Evolutionary conservation across 2,329 filamentous ascomycete species (phyloP).

Genomic region (Balansia obtecta): DNA sequence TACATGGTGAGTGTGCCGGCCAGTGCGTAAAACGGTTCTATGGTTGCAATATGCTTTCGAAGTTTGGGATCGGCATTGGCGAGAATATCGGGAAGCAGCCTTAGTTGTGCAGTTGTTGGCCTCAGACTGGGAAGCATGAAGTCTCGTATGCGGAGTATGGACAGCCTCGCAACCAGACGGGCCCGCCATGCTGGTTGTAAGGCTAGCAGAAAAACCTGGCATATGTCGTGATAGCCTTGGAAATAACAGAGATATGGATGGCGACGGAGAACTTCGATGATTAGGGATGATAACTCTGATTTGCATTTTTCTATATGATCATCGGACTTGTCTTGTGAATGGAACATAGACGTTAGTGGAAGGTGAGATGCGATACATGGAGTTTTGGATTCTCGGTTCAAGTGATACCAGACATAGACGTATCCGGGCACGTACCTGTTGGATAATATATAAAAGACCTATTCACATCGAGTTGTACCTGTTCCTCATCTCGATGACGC

Average conservation of each 20-base stretch:
- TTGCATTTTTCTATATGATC: slow-evolving; percentile 61
- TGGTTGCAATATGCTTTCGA: slow-evolving; percentile 60
- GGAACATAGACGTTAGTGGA: neutral
- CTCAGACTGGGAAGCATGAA: slow-evolving; percentile 89
- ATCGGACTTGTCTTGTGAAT: slow-evolving; percentile 47
- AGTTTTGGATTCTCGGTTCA: neutral
- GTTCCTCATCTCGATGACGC: slow-evolving; percentile 75
- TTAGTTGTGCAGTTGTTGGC: slow-evolving; percentile 74
- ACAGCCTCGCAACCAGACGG: slow-evolving; percentile 64
- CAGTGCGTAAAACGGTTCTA: slow-evolving; percentile 83
- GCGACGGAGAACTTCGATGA: slow-evolving; percentile 65
- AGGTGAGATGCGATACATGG: neutral
- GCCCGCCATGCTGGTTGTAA: slow-evolving; percentile 51
- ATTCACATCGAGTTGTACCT: slow-evolving; percentile 86
- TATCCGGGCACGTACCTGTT: slow-evolving; percentile 38
- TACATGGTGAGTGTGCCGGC: slow-evolving; percentile 93
- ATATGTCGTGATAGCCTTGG: slow-evolving; percentile 97
- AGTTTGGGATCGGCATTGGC: slow-evolving; percentile 58
- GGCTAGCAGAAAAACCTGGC: slow-evolving; percentile 85
- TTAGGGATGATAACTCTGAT: slow-evolving; percentile 64
- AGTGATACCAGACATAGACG: neutral
- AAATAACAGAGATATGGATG: slow-evolving; percentile 88
- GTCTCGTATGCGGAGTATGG: slow-evolving; percentile 80
- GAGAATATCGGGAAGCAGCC: slow-evolving; percentile 74
- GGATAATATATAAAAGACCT: slow-evolving; percentile 98